Evolutionary conservation across 1,284 basidiomycete species (phyloP).

Genomic region (Puccinia brachypodii): DNA sequence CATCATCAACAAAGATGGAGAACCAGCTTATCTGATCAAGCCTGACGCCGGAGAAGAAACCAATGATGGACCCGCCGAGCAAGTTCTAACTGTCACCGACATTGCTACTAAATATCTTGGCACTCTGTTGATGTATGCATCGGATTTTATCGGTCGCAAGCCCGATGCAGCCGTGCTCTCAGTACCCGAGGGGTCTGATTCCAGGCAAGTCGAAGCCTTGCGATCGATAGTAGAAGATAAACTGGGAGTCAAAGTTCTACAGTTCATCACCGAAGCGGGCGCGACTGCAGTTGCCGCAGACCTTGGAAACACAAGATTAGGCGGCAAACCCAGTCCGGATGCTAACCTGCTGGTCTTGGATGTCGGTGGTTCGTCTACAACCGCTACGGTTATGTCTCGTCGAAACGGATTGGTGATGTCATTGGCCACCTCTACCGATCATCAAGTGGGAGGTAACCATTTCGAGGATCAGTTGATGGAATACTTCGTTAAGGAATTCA

Average conservation of each 20-base stretch:
- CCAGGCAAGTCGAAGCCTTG: conserved; percentile 57
- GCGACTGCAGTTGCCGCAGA: conserved; percentile 67
- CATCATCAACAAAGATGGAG: conserved; percentile 67
- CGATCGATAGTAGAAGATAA: conserved; percentile 58
- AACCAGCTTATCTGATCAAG: conserved; percentile 70
- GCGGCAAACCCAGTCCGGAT: conserved; percentile 13
- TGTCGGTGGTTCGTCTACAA: conserved; percentile 64
- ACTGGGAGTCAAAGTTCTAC: conserved; percentile 79
- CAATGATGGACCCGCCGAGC: conserved; percentile 53
- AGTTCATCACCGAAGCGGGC: conserved; percentile 76
- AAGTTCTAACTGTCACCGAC: conserved; percentile 52
- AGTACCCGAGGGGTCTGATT: conserved; percentile 63
- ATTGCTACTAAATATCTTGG: conserved; percentile 76
- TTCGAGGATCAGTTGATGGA: conserved; percentile 82
- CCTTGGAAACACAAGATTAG: conserved; percentile 55
- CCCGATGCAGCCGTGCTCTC: conserved; percentile 81
- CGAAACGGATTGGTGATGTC: conserved; percentile 63
- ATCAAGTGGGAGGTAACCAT: conserved; percentile 64
- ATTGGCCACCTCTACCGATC: conserved; percentile 61
- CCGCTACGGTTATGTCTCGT: conserved; percentile 61
- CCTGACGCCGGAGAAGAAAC: conserved; percentile 56
- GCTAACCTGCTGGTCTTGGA: conserved; percentile 63
- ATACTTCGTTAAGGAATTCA: conserved; percentile 94
- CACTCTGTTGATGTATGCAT: conserved; percentile 80
- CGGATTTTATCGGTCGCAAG: conserved; percentile 83